Evolutionary conservation across 805 yeast species (phyloP).

Genomic region (Lipomyces sp.): DNA sequence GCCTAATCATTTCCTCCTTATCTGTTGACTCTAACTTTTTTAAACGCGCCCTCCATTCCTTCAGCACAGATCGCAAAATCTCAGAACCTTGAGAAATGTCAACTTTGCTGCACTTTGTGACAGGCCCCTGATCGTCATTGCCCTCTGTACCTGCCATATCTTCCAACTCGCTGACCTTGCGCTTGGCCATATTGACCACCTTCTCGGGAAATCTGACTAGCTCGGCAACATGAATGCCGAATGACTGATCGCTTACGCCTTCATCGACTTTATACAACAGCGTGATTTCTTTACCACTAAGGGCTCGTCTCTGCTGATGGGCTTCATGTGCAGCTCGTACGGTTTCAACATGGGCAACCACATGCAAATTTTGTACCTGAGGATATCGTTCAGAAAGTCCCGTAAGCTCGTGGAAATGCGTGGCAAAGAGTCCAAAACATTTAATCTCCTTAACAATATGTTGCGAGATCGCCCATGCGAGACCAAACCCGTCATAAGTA

Average conservation of each 20-base stretch:
- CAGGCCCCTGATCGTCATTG: slow-evolving; percentile 49
- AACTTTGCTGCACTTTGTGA: slow-evolving; percentile 55
- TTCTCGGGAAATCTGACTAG: slow-evolving; percentile 90
- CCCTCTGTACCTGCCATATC: slow-evolving; percentile 54
- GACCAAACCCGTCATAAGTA: slow-evolving; percentile 96
- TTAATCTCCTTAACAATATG: slow-evolving; percentile 70
- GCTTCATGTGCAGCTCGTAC: slow-evolving; percentile 44
- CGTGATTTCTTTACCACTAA: slow-evolving; percentile 70
- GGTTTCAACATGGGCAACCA: slow-evolving; percentile 82
- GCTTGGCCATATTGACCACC: slow-evolving; percentile 91
- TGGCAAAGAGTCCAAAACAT: slow-evolving; percentile 89
- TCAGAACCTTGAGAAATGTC: slow-evolving; percentile 63
- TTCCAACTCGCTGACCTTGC: slow-evolving; percentile 88
- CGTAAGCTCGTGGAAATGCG: slow-evolving; percentile 96
- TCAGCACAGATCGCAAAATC: slow-evolving; percentile 52
- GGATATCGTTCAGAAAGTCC: slow-evolving; percentile 67
- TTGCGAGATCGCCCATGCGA: slow-evolving; percentile 96
- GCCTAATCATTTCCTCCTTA: slow-evolving; percentile 17
- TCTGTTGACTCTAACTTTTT: slow-evolving; percentile 8
- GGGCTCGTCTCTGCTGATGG: slow-evolving; percentile 41
- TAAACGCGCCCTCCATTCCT: slow-evolving; percentile 44
- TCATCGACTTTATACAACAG: slow-evolving; percentile 91
- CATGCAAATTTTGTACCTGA: slow-evolving; percentile 79
- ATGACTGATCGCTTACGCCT: slow-evolving; percentile 94
- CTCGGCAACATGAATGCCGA: slow-evolving; percentile 98